Percentiles rank a stretch among this genome's conserved stretches.
phyloP scores from a whole-genome alignment of 1,139 yeast genomes.

The Geotrichum phurueaensis region DNA sequence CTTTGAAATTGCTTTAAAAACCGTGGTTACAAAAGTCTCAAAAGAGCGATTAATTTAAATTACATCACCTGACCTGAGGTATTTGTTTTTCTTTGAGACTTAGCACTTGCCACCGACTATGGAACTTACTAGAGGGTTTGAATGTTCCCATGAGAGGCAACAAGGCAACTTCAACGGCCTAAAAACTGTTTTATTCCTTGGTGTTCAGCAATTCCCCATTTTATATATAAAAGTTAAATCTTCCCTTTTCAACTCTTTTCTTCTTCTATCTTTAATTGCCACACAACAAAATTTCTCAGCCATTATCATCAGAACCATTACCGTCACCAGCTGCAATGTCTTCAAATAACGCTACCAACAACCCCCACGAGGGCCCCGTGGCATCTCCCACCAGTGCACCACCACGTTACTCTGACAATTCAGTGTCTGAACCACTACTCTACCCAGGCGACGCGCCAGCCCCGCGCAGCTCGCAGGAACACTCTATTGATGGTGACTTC shows the following conservation, averaged over 20 bases:
- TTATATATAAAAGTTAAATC: no score
- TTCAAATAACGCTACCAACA: background rate
- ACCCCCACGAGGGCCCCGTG: background rate
- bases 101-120: no score
- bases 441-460: slow-evolving; percentile 11
- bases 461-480: background rate
- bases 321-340: background rate
- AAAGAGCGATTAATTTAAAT: no score
- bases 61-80: no score
- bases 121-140: no score
- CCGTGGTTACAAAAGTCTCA: no score
- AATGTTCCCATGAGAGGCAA: no score
- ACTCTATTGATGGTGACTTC: slow-evolving; percentile 25
- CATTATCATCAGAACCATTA: background rate
- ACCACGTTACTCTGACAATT: slow-evolving; percentile 17
- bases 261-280: background rate
- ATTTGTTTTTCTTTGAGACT: no score
- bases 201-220: no score
- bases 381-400: slow-evolving; percentile 1
- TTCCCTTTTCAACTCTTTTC: background rate
- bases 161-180: no score
- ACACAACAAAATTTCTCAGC: background rate
- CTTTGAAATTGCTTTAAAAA: no score
- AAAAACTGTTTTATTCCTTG: no score
- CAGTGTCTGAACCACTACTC: slow-evolving; percentile 17